Evolutionary conservation across 1,284 basidiomycete species (phyloP), one percentile per base, ranked within the genome.

Genomic region (Rhodotorula sp.): DNA sequence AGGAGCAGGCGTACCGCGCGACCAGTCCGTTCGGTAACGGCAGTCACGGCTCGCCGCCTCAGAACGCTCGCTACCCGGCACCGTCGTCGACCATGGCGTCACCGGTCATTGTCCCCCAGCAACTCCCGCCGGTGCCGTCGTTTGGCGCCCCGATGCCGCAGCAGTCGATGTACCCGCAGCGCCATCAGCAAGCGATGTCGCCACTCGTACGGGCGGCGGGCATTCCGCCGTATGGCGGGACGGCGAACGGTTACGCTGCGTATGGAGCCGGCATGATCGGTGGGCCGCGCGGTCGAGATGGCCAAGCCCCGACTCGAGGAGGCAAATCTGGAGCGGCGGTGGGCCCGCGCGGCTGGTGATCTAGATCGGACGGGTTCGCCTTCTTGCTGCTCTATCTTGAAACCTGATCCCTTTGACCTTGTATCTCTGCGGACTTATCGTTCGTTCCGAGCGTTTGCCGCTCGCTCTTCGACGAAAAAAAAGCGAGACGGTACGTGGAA

Each of bases 71-170:
- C 6, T 31, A 52, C 15, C 52, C 67, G 50, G 52, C 48, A 34
- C 15, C 64, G 38, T 5, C 64, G 26, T 43, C 68, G 56, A 73
- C 68, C n/a, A 68, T 68, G 67, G 60, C 64, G 12, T 68, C 66
- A 23, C 72, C 72, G 3, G 72, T 73, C 47, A 71, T 73, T 49
- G 50, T 69, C 26, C 72, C 66, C 14, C 67, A 64, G 58, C 60
- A 68, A 19, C 50, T 62, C 26, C 72, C 69, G 19, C 68, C 60
- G 2, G 55, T 64, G 3, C 70, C 63, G n/a, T 60, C 61, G 8
- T 68, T 71, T 50, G 31, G 52, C 26, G 26, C 54, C 10, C 45
- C 34, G 14, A 26, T 21, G 18, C 16, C 52, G 48, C 47, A 23
- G 16, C 28, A 4, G 23, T 4, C 34, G 19, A 19, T 10, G 49